Percentiles rank a stretch among this genome's conserved stretches.
Evolutionary conservation across 305 asterid species (phyloP).

Genomic region (Rubia peregrina): DNA sequence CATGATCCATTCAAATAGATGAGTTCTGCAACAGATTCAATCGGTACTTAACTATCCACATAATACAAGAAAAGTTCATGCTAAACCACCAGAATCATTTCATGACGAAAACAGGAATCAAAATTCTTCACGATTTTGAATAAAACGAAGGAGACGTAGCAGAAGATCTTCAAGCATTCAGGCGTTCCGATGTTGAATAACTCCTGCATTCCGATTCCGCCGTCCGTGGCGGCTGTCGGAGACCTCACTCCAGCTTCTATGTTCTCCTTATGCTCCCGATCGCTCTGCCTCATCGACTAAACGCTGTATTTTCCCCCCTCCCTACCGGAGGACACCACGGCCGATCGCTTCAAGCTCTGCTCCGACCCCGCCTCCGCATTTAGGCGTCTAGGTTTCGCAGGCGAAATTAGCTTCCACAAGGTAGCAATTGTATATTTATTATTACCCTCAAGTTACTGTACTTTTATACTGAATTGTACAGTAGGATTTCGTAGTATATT

Average conservation of each 20-base stretch:
- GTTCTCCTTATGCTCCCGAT: slow-evolving; percentile 38
- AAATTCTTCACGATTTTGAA: too few relatives aligned
- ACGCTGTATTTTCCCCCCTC: slow-evolving; percentile 33
- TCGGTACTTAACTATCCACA: too few relatives aligned
- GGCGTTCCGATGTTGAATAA: too few relatives aligned
- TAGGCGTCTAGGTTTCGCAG: slow-evolving; percentile 40
- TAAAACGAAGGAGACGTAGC: too few relatives aligned
- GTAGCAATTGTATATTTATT: slow-evolving; percentile 17
- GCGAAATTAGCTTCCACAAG: slow-evolving; percentile 57
- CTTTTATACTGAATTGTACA: neutral
- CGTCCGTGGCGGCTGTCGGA: slow-evolving; percentile 37
- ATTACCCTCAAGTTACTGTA: neutral
- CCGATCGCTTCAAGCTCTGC: slow-evolving; percentile 42
- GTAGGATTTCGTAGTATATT: neutral
- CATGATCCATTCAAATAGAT: too few relatives aligned
- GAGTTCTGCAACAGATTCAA: too few relatives aligned
- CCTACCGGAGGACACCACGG: slow-evolving; percentile 44
- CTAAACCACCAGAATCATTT: too few relatives aligned
- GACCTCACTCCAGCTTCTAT: slow-evolving; percentile 44
- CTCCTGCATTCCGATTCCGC: slow-evolving; percentile 50
- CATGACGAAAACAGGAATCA: too few relatives aligned
- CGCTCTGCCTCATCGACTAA: slow-evolving; percentile 27
- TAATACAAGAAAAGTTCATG: too few relatives aligned
- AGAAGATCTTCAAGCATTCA: too few relatives aligned
- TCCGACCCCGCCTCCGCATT: slow-evolving; percentile 47